These are phyloP conservation scores for Lasiosphaeria miniovina DNA, from an alignment of 495 filamentous ascomycete genomes.

Conservation along the genomic window DNA sequence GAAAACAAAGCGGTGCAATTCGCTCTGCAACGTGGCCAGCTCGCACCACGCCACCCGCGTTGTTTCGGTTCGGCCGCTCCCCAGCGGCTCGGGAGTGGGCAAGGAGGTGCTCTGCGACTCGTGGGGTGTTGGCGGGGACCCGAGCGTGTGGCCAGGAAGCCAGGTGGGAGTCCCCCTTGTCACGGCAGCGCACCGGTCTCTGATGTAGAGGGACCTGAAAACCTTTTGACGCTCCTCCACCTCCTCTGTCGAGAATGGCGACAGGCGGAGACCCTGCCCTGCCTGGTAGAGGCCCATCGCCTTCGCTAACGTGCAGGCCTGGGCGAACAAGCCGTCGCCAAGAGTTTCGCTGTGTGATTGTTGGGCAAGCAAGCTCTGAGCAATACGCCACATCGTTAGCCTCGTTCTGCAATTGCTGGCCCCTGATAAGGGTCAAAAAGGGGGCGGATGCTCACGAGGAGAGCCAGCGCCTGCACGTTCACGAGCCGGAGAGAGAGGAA, in stretches of 20 bases:
- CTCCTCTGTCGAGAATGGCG: neutral
- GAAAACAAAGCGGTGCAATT: neutral
- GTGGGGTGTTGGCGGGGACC: neutral
- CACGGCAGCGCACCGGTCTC: neutral
- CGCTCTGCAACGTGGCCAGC: slow-evolving; percentile 1
- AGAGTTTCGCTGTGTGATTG: slow-evolving; percentile 2
- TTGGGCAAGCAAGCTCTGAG: neutral
- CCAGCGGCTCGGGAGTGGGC: neutral
- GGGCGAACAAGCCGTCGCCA: neutral
- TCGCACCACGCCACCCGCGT: neutral
- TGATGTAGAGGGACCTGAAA: neutral
- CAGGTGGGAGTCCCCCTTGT: neutral
- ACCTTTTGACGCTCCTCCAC: neutral
- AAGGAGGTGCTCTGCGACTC: neutral
- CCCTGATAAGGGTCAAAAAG: neutral
- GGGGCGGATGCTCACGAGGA: neutral
- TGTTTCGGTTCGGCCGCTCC: neutral
- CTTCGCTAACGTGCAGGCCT: neutral
- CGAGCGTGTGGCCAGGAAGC: neutral
- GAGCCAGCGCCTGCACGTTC: neutral
- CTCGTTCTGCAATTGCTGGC: neutral
- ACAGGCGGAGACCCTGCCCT: neutral
- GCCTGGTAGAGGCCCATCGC: neutral
- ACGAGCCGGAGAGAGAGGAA: neutral
- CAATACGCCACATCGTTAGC: neutral